These are phyloP conservation scores for Candida nemodendra DNA, from an alignment of 805 yeast species.

Conservation along the genomic window DNA sequence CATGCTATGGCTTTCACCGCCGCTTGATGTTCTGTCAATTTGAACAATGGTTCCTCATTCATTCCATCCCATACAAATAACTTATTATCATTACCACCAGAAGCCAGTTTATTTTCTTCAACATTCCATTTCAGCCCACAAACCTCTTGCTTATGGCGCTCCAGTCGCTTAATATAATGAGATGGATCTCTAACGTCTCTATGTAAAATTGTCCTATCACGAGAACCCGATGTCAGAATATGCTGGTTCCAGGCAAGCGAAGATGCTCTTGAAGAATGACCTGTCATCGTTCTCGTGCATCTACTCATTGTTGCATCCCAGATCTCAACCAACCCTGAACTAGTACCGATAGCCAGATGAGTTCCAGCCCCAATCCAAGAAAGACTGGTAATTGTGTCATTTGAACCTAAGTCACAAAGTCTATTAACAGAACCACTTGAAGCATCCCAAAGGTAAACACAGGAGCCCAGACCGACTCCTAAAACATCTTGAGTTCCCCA, in stretches of 20 bases:
- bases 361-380: conserved; percentile 95
- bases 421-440: conserved; percentile 77
- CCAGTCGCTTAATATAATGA: conserved; percentile 71
- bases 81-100: conserved; percentile 93
- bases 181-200: conserved; percentile 88
- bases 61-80: conserved; percentile 86
- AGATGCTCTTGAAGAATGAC: conserved; percentile 82
- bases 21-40: conserved; percentile 81
- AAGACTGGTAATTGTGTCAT: conserved; percentile 76
- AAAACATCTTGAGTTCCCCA: conserved; percentile 91
- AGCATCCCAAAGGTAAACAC: conserved; percentile 91
- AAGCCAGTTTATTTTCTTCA: conserved; percentile 87
- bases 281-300: conserved; percentile 88
- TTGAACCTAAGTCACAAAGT: conserved; percentile 65
- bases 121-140: conserved; percentile 95
- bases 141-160: conserved; percentile 84
- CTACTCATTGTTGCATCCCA: conserved; percentile 87
- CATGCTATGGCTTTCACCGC: conserved; percentile 97
- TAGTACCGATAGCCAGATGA: conserved; percentile 90
- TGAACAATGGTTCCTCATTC: conserved; percentile 63
- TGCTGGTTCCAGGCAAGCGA: conserved; percentile 95
- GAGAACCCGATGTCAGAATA: conserved; percentile 79
- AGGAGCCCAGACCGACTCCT: conserved; percentile 86
- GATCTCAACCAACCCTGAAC: conserved; percentile 82
- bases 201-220: conserved; percentile 82